Base-by-base conservation (phyloP, 176 grass and related monocot genomes). In the Dendrocalamus sinicus region DNA sequence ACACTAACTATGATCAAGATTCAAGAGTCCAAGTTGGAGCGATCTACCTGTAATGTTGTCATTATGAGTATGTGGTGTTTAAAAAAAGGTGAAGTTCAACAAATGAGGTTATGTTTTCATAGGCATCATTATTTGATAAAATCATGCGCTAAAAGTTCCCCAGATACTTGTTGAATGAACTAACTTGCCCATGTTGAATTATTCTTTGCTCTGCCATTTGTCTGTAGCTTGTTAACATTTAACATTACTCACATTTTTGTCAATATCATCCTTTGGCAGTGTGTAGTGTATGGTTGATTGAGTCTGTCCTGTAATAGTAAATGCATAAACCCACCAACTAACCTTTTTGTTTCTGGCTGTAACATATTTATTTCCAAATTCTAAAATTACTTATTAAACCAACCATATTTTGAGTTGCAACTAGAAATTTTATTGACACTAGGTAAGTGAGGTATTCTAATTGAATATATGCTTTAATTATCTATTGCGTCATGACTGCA, bases 11-110 rank as follows among this genome's bases (percentile, higher is more conserved):
- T 80, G 45, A 46, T 50, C 28, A 75, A 85, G 16, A 73, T 37
- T 50, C 28, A 75, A 85, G 16, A 73, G 39, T 73, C 19, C 20
- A 45, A 67, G 47, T 28, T 67, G 46, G 16, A 60, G 22, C 43
- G 14, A 52, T 19, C 62, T 63, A 62, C 64, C 65, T 62, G 14
- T 60, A 67, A 44, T 70, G 1, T 76, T 60, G 65, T 37, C 52
- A 59, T 40, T 82, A 41, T 71, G 66, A 67, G 26, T 48, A 65
- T 50, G 60, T 51, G 51, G 51, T 83, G 79, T 59, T 69, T 2
- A 2, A 32, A 30, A 70, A 69, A 45, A 14, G 24, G 62, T 0
- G 7, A 20, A 73, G 44, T 73, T 73, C 20, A 12, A 48, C 43
- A 32, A 43, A 66, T 65, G 43, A 62, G 53, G 57, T 30, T 24